These are phyloP conservation scores for Sugiyamaella neomexicana DNA, from an alignment of 1,139 yeast species.

Conservation along the genomic window DNA sequence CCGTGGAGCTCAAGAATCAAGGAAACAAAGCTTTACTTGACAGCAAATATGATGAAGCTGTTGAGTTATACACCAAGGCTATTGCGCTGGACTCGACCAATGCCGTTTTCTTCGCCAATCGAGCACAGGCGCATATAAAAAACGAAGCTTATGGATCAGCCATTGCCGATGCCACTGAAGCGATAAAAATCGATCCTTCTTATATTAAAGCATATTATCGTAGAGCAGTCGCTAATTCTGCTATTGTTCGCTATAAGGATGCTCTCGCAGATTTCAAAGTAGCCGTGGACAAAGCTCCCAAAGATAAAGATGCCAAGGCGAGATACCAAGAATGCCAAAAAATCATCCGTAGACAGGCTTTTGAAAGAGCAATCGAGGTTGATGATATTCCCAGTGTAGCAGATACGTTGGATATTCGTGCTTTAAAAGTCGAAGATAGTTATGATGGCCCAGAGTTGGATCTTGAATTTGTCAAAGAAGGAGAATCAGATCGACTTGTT, in stretches of 20 bases:
- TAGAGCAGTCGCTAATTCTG: constrained; percentile 79
- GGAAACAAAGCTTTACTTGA: constrained; percentile 74
- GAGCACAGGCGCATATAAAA: constrained; percentile 89
- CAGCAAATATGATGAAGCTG: constrained; percentile 65
- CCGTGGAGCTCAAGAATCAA: constrained; percentile 49
- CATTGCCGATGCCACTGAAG: constrained; percentile 69
- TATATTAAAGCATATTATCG: constrained; percentile 79
- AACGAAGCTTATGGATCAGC: constrained; percentile 86
- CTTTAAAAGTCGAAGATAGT: constrained; percentile 52
- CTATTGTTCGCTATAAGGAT: constrained; percentile 70
- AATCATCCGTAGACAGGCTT: constrained; percentile 71
- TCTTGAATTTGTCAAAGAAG: constrained; percentile 42
- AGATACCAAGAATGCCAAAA: constrained; percentile 65
- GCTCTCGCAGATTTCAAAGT: constrained; percentile 70
- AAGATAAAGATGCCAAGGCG: constrained; percentile 65
- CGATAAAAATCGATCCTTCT: constrained; percentile 64
- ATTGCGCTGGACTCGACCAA: constrained; percentile 64
- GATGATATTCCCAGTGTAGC: constrained; percentile 53
- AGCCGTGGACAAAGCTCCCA: constrained; percentile 64
- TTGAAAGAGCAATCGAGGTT: constrained; percentile 83
- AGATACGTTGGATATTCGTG: constrained; percentile 48
- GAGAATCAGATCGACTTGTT: constrained; percentile 17
- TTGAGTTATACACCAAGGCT: constrained; percentile 73
- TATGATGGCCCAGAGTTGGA: constrained; percentile 67
- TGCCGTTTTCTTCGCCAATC: constrained; percentile 76